Evolutionary conservation across 768 basidiomycete genomes (phyloP).

Genomic region (Pisolithus marmoratus): DNA sequence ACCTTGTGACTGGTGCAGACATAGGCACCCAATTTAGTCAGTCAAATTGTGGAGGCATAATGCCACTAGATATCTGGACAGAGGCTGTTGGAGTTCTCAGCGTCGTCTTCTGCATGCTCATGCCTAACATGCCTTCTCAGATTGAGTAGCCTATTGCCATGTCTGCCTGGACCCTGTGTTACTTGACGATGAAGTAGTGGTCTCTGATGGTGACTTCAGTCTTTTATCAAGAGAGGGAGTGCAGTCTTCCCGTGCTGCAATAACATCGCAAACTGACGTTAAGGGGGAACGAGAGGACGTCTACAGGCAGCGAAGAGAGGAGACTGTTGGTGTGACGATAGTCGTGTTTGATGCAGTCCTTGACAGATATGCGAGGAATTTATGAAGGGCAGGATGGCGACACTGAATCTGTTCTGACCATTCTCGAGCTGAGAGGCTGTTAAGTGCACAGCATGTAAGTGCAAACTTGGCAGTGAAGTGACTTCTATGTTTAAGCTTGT

Average conservation of each 20-base stretch:
- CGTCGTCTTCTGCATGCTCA: not conserved
- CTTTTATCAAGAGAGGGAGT: constrained; percentile 40
- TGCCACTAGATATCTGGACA: not conserved
- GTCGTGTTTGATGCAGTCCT: constrained; percentile 18
- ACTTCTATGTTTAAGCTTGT: too few relatives aligned
- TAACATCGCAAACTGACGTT: constrained; percentile 70
- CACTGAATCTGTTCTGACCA: too few relatives aligned
- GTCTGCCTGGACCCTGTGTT: constrained; percentile 6
- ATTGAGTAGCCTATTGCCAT: constrained; percentile 28
- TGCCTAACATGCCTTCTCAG: constrained; percentile 23
- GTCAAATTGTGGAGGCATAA: too few relatives aligned
- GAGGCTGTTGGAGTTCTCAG: too few relatives aligned
- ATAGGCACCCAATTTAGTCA: not conserved
- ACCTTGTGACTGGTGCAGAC: too few relatives aligned
- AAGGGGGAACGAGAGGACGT: constrained; percentile 66
- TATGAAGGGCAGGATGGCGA: too few relatives aligned
- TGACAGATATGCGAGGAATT: constrained; percentile 3
- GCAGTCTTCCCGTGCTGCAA: constrained; percentile 75
- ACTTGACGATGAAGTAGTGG: constrained; percentile 33
- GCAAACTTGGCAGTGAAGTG: too few relatives aligned
- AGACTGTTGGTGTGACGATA: constrained; percentile 8
- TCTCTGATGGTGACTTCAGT: constrained; percentile 33
- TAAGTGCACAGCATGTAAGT: too few relatives aligned
- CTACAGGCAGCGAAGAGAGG: constrained; percentile 57
- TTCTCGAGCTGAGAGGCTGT: too few relatives aligned